These are phyloP conservation scores for Ustilago tritici DNA, from an alignment of 1,284 basidiomycete species.

Conservation along the genomic window DNA sequence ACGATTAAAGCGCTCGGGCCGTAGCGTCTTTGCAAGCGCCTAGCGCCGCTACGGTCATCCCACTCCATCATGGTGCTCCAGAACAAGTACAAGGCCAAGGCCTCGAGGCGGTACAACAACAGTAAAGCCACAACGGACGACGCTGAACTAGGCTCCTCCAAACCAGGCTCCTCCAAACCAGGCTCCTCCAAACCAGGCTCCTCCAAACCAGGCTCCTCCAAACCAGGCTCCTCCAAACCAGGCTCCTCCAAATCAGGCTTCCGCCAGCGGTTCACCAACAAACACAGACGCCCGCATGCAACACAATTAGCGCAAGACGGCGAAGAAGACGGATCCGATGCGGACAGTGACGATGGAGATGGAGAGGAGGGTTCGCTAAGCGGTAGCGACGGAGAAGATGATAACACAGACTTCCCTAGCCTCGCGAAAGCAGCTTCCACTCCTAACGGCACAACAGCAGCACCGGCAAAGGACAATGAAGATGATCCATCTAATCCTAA, in stretches of 20 bases:
- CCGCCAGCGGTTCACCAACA: constrained; percentile 30
- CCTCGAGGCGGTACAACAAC: constrained; percentile 62
- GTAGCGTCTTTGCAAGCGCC: constrained; percentile 21
- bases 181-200: constrained; percentile 22
- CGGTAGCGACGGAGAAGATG: constrained; percentile 26
- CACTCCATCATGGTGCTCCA: constrained; percentile 62
- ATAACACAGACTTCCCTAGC: constrained; percentile 33
- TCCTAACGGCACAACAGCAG: neutral
- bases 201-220: constrained; percentile 26
- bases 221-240: constrained; percentile 22
- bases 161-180: constrained; percentile 25
- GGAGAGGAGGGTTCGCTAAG: constrained; percentile 10
- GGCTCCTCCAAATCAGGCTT: constrained; percentile 27
- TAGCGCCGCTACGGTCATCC: constrained; percentile 3
- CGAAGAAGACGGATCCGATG: constrained; percentile 9
- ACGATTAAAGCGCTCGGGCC: constrained; percentile 6
- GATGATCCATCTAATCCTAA: constrained; percentile 27
- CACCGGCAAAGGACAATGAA: neutral
- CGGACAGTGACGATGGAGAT: constrained; percentile 11
- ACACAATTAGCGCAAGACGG: constrained; percentile 2
- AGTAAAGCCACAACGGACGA: constrained; percentile 21
- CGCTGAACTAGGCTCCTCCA: constrained; percentile 19
- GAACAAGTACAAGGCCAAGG: constrained; percentile 69
- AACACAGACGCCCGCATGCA: constrained; percentile 4
- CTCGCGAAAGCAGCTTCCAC: constrained; percentile 32